Evolutionary conservation across 139 green algal species (phyloP), one percentile per base, ranked within the genome.

Genomic region (Chlamydomonas schloesseri): DNA sequence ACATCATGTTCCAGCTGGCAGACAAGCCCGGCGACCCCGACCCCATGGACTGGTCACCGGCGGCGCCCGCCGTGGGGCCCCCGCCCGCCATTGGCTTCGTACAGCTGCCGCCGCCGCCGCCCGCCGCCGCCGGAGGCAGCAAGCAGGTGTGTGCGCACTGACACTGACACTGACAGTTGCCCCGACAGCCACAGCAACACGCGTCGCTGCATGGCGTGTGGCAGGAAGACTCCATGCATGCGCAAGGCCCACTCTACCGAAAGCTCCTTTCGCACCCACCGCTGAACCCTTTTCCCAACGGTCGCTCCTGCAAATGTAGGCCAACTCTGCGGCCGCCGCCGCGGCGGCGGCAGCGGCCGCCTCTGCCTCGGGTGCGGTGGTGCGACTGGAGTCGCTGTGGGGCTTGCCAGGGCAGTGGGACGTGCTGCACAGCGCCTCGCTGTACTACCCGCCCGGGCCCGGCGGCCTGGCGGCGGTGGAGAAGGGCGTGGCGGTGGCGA

Each of bases 331-430:
- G 42, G 58, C 60, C 2, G 24, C 24, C 60, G 60, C 23, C 60
- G 60, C 60, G 2, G 60, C 18, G 15, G 24, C 23, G 24, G 23
- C 60, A 67, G 60, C 24, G 2, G 60, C 24, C 60, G 60, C 23
- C 60, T 17, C 60, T 3, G 60, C 18, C 18, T 2, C 23, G 24
- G 23, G 18, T 11, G 60, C 24, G 18, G 60, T 62, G 14, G 76
- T 91, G 11, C 74, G 87, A 31, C 75, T 91, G 55, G 82, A 88
- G 33, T n/a, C 47, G 29, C 37, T 91, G 67, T 91, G 87, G 87
- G 76, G 78, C 17, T 46, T 91, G 58, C 87, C 87, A 2, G 68
- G 73, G 0, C 75, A 82, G 75, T 88, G 79, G 82, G 87, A 88
- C 33, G 70, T 91, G 47, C 69, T 91, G 69, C 57, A 71, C 34